Evolutionary conservation across 345 rosid species (phyloP).

Genomic region (Syzygium aqueum): DNA sequence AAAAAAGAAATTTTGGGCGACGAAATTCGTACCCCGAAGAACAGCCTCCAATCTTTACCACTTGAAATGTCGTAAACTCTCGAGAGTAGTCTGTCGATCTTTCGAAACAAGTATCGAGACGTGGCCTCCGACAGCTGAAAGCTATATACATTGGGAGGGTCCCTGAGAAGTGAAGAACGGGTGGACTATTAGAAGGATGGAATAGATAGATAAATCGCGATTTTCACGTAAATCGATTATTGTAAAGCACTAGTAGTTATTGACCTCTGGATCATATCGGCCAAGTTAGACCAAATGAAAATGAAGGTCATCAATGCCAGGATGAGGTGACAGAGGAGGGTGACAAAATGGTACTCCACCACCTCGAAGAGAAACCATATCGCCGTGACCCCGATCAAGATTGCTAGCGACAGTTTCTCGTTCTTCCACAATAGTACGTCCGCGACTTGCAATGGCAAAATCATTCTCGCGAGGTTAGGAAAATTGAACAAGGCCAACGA

Average conservation of each 20-base stretch:
- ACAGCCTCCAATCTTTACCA: slow-evolving; percentile 27
- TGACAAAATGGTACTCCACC: slow-evolving; percentile 46
- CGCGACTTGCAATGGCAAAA: slow-evolving; percentile 30
- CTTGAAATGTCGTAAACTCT: slow-evolving; percentile 30
- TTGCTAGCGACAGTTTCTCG: slow-evolving; percentile 45
- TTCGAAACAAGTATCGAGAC: slow-evolving; percentile 10
- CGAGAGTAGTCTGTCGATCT: slow-evolving; percentile 16
- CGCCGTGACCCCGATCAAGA: slow-evolving; percentile 38
- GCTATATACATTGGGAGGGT: slow-evolving; percentile 28
- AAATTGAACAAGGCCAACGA: neutral
- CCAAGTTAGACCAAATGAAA: slow-evolving; percentile 49
- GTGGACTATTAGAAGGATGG: neutral
- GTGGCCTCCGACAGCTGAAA: slow-evolving; percentile 30
- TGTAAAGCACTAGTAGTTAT: neutral
- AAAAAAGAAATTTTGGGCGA: neutral
- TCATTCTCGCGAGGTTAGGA: neutral
- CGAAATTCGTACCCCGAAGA: slow-evolving; percentile 21
- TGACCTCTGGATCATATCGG: slow-evolving; percentile 39
- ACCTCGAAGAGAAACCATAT: slow-evolving; percentile 62
- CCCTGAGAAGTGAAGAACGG: slow-evolving; percentile 7
- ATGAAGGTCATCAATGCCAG: slow-evolving; percentile 33
- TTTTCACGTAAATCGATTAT: neutral
- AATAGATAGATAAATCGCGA: neutral
- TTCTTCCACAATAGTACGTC: slow-evolving; percentile 63
- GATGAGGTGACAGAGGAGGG: slow-evolving; percentile 46